A percentile compares a stretch with the other conserved stretches of the same genome.
Conservation (phyloP, 2,329 filamentous ascomycete genomes). For the Scedosporium boydii region DNA sequence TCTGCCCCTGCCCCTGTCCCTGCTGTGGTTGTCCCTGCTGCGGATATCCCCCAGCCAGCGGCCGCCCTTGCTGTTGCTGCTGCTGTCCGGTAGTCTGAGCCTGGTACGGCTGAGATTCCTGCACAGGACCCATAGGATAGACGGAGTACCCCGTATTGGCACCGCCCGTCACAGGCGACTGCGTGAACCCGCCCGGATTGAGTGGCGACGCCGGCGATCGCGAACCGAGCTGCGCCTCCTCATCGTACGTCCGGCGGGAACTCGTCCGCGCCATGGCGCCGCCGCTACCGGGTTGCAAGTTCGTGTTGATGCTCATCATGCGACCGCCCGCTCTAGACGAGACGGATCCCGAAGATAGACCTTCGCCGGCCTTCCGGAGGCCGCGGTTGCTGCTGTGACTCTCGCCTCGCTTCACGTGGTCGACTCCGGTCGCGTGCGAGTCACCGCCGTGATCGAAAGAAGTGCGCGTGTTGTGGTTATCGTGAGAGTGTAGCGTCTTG, state of each 20-base stretch:
- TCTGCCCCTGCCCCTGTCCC: background rate
- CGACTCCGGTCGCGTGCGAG: background rate
- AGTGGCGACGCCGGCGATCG: constrained; percentile 12
- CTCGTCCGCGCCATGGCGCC: constrained; percentile 9
- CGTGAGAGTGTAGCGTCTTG: background rate
- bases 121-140: background rate
- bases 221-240: constrained; percentile 27
- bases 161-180: background rate
- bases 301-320: constrained; percentile 13
- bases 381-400: constrained; percentile 41
- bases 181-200: constrained; percentile 1
- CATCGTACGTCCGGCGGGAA: constrained; percentile 28
- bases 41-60: background rate
- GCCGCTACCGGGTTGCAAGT: background rate
- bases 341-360: constrained; percentile 20
- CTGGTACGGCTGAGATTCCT: background rate
- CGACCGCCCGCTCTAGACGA: constrained; percentile 13
- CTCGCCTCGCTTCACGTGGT: constrained; percentile 13
- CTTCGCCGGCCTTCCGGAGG: constrained; percentile 39
- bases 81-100: background rate
- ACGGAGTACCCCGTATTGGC: background rate
- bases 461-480: background rate
- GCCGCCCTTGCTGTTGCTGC: background rate
- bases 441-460: background rate
- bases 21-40: background rate